These are phyloP conservation scores for Benincasa hispida DNA, from an alignment of 306 rosid genomes.

Conservation along the genomic window DNA sequence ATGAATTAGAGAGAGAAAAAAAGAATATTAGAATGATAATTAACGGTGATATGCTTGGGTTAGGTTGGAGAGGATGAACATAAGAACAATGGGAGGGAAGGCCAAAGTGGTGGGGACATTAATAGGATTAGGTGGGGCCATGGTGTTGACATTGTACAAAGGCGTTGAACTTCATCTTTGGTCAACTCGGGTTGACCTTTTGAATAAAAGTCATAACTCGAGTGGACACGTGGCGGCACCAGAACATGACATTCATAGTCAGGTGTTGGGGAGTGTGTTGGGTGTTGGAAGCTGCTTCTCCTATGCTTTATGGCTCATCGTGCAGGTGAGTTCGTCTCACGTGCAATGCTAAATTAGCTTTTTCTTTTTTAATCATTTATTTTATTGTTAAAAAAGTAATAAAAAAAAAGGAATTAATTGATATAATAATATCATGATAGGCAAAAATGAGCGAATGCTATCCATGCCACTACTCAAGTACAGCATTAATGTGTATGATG, in stretches of 20 bases:
- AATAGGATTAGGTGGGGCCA: conserved; percentile 36
- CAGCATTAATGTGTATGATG: conserved; percentile 21
- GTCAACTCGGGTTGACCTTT: conserved; percentile 14
- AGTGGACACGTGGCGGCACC: neutral
- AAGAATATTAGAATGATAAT: too few species aligned
- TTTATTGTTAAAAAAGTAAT: too few species aligned
- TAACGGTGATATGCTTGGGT: neutral
- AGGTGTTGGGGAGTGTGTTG: neutral
- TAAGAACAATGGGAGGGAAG: conserved; percentile 21
- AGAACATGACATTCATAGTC: neutral
- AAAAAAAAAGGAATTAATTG: too few species aligned
- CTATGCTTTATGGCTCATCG: conserved; percentile 34
- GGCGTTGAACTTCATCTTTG: conserved; percentile 18
- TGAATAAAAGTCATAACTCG: neutral
- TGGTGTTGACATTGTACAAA: conserved; percentile 33
- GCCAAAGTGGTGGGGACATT: conserved; percentile 35
- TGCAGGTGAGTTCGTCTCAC: conserved; percentile 20
- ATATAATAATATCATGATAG: conserved; percentile 8
- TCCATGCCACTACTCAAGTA: conserved; percentile 28
- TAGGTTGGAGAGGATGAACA: conserved; percentile 27
- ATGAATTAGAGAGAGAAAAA: too few species aligned
- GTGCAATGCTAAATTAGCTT: neutral
- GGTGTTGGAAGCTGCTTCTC: conserved; percentile 15
- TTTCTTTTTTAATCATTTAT: too few species aligned
- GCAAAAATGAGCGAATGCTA: conserved; percentile 27